A percentile compares a stretch with the other conserved stretches of the same genome.
Conservation (phyloP, 495 filamentous ascomycete genomes). For the Tuber microsphaerosporum region DNA sequence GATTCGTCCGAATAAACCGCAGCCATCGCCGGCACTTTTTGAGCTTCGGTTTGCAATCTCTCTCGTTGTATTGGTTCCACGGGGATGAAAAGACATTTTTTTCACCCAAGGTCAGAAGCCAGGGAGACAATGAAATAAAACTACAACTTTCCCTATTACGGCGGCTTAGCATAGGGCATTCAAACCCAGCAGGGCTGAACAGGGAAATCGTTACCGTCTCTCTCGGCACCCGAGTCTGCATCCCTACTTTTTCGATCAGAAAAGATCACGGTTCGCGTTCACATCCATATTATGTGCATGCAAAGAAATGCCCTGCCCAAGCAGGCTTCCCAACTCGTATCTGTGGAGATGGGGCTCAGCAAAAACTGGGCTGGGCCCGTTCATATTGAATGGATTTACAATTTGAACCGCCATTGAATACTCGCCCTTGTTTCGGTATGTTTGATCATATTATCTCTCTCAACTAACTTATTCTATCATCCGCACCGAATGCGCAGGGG, state of each 20-base stretch:
- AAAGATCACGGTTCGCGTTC: background rate
- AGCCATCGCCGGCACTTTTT: background rate
- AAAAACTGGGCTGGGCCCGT: constrained; percentile 16
- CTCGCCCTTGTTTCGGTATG: constrained; percentile 24
- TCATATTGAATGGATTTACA: constrained; percentile 3
- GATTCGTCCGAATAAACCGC: constrained; percentile 3
- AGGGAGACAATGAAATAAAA: background rate
- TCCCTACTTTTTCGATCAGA: background rate
- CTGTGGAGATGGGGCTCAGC: constrained; percentile 9
- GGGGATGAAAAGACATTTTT: background rate
- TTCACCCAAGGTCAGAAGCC: background rate
- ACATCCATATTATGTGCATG: constrained; percentile 12
- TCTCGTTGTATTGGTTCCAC: background rate
- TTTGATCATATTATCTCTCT: constrained; percentile 21
- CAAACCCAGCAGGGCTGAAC: constrained; percentile 23
- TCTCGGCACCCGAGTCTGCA: background rate
- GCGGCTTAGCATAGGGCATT: background rate
- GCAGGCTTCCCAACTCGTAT: background rate
- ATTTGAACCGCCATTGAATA: constrained; percentile 5
- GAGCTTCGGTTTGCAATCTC: background rate
- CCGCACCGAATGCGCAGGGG: background rate
- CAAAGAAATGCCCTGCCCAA: constrained; percentile 7
- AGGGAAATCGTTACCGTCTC: constrained; percentile 10
- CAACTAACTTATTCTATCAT: background rate
- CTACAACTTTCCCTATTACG: background rate